Evolutionary conservation across 2,329 filamentous ascomycete genomes (phyloP), one percentile per base, ranked within the genome.

Genomic region (Fusarium phyllophilum): DNA sequence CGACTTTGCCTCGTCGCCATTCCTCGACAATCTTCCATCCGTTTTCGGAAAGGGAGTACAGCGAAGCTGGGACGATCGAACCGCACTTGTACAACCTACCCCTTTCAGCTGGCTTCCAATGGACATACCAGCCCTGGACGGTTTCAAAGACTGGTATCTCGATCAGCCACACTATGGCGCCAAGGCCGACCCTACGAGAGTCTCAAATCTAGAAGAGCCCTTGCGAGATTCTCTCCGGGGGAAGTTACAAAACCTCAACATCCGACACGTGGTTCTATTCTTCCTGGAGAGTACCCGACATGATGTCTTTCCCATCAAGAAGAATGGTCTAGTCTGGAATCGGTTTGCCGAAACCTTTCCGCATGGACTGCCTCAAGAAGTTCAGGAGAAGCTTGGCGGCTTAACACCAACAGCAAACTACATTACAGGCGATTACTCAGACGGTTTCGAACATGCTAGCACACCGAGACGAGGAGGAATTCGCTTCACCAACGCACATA

Each of bases 221-320:
- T 49, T 84, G 2, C 68, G 82, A 1, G 39, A 77, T 14, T 63
- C 55, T 2, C 73, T 83, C 6, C 67, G 68, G 11, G 66, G 69
- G 15, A 76, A 73, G 42, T 60, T 82, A 6, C 38, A 63, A 17
- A 65, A 76, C 4, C 73, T 84, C 17, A 79, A 80, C 13, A 82
- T 86, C 46, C 83, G 83, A 52, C 84, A 86, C 62, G 77, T 86
- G 6, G 75, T 86, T 24, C 66, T 85, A 17, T 62, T 86, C n/a
- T 80, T 84, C n/a, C 77, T 86, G 14, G 84, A 86, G 62, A 85
- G 84, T 51, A 85, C 84, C 1, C 79, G 84, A 18, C 81, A 82
- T 8, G 84, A 86, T 49, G 79, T 86, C 3, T 86, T 85, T 48
- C 84, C 84, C 0, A 72, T 86, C 41, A 84, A 84, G 31, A 82